phyloP scores from a whole-genome alignment of 768 basidiomycete species.

The Plicaturopsis crispa region DNA sequence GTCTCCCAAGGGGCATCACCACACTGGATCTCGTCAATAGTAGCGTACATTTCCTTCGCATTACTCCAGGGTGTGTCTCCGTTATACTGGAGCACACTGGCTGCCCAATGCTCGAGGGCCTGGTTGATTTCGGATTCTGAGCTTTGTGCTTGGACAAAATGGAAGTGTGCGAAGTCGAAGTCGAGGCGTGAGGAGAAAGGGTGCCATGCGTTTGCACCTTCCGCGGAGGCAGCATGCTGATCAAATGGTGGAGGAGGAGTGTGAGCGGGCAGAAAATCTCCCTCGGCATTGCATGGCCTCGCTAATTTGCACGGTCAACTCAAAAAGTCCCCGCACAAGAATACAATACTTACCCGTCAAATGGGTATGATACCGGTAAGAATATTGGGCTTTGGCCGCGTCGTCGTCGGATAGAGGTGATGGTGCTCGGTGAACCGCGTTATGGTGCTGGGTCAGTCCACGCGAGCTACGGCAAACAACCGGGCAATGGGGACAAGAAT shows the following conservation, averaged over 20 bases:
- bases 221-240: neutral
- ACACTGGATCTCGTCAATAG: conserved; percentile 12
- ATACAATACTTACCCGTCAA: neutral
- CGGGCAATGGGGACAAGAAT: too few species aligned
- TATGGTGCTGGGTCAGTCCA: too few species aligned
- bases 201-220: conserved; percentile 7
- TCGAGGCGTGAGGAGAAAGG: conserved; percentile 7
- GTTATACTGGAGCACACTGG: conserved; percentile 3
- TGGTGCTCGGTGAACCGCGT: too few species aligned
- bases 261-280: neutral
- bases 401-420: too few species aligned
- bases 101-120: conserved; percentile 10
- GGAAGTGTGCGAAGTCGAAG: conserved; percentile 10
- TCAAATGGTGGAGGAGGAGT: neutral
- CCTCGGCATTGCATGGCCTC: conserved; percentile 7
- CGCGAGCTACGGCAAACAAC: too few species aligned
- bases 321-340: neutral
- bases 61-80: conserved; percentile 1
- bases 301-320: neutral
- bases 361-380: too few species aligned
- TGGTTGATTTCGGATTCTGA: conserved; percentile 8
- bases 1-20: conserved; percentile 14
- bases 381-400: too few species aligned
- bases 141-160: conserved; percentile 10
- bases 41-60: conserved; percentile 8